phyloP scores from a whole-genome alignment of 78 protist genomes.

The Creolimax fragrantissima region DNA sequence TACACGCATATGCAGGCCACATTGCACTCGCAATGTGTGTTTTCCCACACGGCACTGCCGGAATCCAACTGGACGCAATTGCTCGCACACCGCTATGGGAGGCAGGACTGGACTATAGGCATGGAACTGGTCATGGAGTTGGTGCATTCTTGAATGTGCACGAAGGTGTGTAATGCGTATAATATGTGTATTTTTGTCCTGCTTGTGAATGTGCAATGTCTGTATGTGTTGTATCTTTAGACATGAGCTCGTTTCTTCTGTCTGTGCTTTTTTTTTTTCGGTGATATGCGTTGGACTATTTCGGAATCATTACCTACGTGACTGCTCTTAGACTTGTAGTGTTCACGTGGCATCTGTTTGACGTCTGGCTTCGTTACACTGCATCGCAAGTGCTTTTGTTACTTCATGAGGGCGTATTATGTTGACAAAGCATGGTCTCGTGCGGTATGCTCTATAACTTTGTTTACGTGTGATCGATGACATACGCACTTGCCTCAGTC shows the following conservation, averaged over 20 bases:
- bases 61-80: constrained; percentile 48
- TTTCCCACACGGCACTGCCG: constrained; percentile 70
- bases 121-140: constrained; percentile 97
- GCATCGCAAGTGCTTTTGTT: too few species aligned
- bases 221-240: not conserved
- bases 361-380: too few species aligned
- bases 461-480: too few species aligned
- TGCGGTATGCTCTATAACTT: too few species aligned
- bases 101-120: constrained; percentile 73
- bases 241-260: not conserved
- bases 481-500: too few species aligned
- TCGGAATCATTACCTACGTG: too few species aligned
- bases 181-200: not conserved
- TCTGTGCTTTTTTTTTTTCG: not conserved
- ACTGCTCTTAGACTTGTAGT: too few species aligned
- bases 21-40: constrained; percentile 46
- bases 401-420: too few species aligned
- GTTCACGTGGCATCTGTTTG: too few species aligned
- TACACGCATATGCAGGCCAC: constrained; percentile 47
- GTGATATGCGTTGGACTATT: too few species aligned
- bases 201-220: too few species aligned
- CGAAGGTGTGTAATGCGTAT: constrained; percentile 65
- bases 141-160: constrained; percentile 87
- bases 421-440: too few species aligned
- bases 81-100: constrained; percentile 67